These are phyloP conservation scores for Phytophthora cryptogea DNA, from an alignment of 352 stramenopile genomes.

Conservation along the genomic window DNA sequence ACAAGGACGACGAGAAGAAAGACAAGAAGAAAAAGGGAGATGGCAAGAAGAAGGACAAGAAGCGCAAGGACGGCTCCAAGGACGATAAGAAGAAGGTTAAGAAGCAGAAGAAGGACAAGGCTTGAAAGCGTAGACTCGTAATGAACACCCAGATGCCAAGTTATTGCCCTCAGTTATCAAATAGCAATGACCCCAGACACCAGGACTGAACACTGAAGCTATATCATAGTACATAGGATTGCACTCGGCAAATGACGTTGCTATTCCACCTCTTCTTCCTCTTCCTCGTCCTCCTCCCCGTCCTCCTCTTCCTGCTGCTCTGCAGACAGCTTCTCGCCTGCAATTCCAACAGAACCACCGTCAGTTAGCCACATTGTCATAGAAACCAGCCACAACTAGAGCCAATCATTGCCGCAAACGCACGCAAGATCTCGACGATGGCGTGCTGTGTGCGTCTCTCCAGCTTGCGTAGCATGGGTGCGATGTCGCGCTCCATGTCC, in stretches of 20 bases:
- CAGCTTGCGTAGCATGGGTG: slow-evolving; percentile 86
- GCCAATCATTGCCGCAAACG: slow-evolving; percentile 22
- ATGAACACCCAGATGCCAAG: slow-evolving; percentile 8
- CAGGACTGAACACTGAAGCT: slow-evolving; percentile 6
- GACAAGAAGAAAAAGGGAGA: slow-evolving; percentile 72
- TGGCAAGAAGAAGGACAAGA: slow-evolving; percentile 75
- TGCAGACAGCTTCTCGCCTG: slow-evolving; percentile 82
- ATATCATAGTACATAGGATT: slow-evolving; percentile 36
- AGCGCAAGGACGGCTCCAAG: slow-evolving; percentile 69
- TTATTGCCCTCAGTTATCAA: background rate
- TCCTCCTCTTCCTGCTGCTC: slow-evolving; percentile 66
- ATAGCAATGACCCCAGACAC: background rate
- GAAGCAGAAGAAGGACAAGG: slow-evolving; percentile 59
- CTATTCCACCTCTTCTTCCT: slow-evolving; percentile 10
- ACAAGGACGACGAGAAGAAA: slow-evolving; percentile 63
- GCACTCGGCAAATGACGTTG: slow-evolving; percentile 11
- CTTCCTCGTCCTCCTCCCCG: slow-evolving; percentile 32
- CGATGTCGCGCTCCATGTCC: slow-evolving; percentile 89
- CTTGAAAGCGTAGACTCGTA: slow-evolving; percentile 8
- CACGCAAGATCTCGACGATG: slow-evolving; percentile 88
- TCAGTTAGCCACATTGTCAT: background rate
- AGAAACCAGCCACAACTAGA: background rate
- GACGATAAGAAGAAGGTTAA: slow-evolving; percentile 58
- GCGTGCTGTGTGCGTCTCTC: slow-evolving; percentile 85
- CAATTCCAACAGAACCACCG: background rate